phyloP scores from a whole-genome alignment of 1,139 yeast species.

The Yamadazyma pseudoaaseri region DNA sequence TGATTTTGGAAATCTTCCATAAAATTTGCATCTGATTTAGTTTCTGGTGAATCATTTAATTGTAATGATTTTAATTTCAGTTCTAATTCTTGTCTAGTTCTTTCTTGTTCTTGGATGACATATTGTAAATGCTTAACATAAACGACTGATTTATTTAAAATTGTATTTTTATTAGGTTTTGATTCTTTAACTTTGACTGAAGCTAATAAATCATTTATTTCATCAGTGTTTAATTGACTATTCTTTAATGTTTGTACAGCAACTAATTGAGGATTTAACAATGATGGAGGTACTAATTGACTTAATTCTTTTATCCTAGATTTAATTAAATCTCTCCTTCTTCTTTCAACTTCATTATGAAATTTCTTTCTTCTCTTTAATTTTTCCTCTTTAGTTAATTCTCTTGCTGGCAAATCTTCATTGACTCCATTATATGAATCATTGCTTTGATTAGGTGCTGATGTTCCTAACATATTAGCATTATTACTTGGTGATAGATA shows the following conservation, averaged over 20 bases:
- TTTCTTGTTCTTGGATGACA: conserved; percentile 38
- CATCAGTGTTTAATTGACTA: conserved; percentile 28
- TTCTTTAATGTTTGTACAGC: conserved; percentile 48
- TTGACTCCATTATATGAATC: conserved; percentile 7
- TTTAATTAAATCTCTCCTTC: conserved; percentile 75
- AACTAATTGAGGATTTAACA: conserved; percentile 50
- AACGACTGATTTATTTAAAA: conserved; percentile 66
- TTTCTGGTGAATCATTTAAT: conserved; percentile 5
- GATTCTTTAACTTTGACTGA: conserved; percentile 56
- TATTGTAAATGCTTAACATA: conserved; percentile 57
- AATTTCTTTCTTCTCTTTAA: conserved; percentile 69
- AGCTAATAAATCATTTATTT: conserved; percentile 37
- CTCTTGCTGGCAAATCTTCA: conserved; percentile 32
- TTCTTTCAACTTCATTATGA: conserved; percentile 79
- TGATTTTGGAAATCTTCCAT: conserved; percentile 17
- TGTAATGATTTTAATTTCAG: conserved; percentile 16
- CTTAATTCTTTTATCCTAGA: conserved; percentile 75
- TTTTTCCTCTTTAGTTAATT: conserved; percentile 66
- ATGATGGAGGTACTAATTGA: conserved; percentile 65
- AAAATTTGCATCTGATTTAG: conserved; percentile 10
- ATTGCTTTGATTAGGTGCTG: conserved; percentile 21
- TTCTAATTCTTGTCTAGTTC: conserved; percentile 22
- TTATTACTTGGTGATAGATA: conserved; percentile 27
- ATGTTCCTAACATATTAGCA: conserved; percentile 22
- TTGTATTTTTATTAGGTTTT: conserved; percentile 71